Conservation (phyloP, 169 alveolate species). For the Plasmodium vivax region DNA sequence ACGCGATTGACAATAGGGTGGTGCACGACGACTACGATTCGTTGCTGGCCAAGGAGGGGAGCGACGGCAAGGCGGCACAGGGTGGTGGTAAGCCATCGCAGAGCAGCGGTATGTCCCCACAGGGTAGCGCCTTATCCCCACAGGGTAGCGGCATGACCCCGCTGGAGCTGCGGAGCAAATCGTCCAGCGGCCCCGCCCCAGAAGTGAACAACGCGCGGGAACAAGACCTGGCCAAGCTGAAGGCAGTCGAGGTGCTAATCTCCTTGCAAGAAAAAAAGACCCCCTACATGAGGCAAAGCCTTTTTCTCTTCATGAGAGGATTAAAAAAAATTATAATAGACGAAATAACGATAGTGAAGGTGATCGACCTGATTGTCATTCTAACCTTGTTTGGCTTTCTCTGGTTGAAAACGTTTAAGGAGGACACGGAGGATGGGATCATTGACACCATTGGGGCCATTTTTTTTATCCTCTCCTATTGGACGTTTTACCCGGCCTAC, state of each 20-base stretch:
- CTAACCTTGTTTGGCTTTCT: constrained; percentile 48
- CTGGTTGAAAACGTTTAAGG: constrained; percentile 50
- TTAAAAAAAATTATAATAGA: constrained; percentile 39
- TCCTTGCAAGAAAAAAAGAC: constrained; percentile 41
- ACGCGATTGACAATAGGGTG: constrained; percentile 14
- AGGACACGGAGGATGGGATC: constrained; percentile 37
- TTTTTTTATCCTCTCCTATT: constrained; percentile 63
- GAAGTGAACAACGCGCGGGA: constrained; percentile 20
- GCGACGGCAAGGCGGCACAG: not conserved
- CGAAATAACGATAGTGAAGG: constrained; percentile 25
- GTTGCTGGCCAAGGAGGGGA: not conserved
- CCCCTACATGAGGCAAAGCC: constrained; percentile 23
- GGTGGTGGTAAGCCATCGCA: not conserved
- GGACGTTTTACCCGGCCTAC: constrained; percentile 69
- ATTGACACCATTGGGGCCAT: constrained; percentile 66
- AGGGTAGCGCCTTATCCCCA: not conserved
- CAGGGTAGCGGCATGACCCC: too few species aligned
- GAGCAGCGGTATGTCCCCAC: too few species aligned
- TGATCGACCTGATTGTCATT: constrained; percentile 28
- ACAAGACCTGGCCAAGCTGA: constrained; percentile 8
- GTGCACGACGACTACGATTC: constrained; percentile 56
- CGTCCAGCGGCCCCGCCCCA: not conserved
- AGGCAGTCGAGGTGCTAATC: constrained; percentile 33
- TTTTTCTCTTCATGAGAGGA: constrained; percentile 43
- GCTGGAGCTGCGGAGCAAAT: not conserved